Base-by-base conservation (phyloP, 2,329 filamentous ascomycete genomes). In the Pseudogymnoascus verrucosus region DNA sequence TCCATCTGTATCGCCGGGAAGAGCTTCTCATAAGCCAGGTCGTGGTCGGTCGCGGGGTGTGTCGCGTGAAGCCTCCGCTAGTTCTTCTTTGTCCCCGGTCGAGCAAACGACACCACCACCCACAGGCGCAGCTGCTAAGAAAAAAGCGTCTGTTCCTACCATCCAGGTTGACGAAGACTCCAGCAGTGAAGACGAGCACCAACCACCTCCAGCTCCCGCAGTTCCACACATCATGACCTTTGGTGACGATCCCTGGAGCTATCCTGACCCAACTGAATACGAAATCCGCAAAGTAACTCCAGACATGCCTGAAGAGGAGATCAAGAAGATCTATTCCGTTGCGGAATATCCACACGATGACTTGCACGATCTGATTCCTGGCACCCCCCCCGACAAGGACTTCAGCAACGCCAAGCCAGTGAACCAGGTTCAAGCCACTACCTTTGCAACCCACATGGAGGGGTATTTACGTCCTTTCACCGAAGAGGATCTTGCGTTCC, bases 351-450 rank as follows among this genome's bases (percentile, higher is more conserved):
- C 95, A 0, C 83, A 82, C 62, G 88, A 84, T 67, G 90, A 97
- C 71, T 81, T 99, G 7, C 82, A 87, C 64, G 88, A 97, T 72
- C 80, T 95, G 68, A 96, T 96, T 67, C 89, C 93, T 10, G 95
- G 95, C 59, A 87, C 89, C 40, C 90, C 93, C 1, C 93, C 95
- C 1, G 93, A 98, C 75, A 92, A 91, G 74, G 95, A 99, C 77
- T 98, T 97, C 72, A 97, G 91, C 73, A 96, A 86, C 73, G 89
- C 91, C 36, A 99, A 98, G 74, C 92, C 93, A 4, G 88, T 88
- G 19, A 96, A 93, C 71, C 95, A 99, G 78, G 95, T 98, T 74
- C 93, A 90, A 74, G 95, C 95, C 68, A 89, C 86, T 64, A 96
- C 93, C 1, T 99, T 99, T 75, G 88, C 89, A n/a, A 87, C 89